Percentiles rank a stretch among this genome's conserved stretches.
phyloP scores from a whole-genome alignment of 129 eudicot species.

The Lactuca saligna region DNA sequence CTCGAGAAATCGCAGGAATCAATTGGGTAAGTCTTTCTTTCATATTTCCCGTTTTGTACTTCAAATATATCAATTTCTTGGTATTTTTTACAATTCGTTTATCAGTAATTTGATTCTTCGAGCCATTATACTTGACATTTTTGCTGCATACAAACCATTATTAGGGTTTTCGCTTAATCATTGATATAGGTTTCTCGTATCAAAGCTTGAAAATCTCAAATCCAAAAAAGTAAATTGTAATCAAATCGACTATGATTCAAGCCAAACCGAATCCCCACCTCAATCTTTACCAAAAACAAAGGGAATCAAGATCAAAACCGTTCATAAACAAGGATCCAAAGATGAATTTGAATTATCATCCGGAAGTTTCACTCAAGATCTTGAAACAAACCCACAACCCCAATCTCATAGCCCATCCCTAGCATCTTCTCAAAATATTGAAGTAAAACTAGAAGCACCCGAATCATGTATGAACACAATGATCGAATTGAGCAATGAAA shows the following conservation, averaged over 20 bases:
- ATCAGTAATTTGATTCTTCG: background rate
- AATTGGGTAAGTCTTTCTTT: conserved; percentile 58
- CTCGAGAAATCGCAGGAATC: conserved; percentile 72
- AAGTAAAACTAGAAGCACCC: conserved; percentile 30
- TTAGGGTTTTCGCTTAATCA: background rate
- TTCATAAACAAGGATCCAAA: conserved; percentile 48
- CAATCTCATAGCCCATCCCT: conserved; percentile 37
- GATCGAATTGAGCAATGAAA: conserved; percentile 31
- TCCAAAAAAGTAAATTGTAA: conserved; percentile 35
- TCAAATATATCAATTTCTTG: conserved; percentile 10
- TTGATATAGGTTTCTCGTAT: conserved; percentile 64
- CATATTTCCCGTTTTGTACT: conserved; percentile 6
- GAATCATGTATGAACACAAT: conserved; percentile 35
- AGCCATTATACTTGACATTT: no score
- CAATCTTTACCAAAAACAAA: conserved; percentile 38
- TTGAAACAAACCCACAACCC: conserved; percentile 37
- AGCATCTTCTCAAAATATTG: conserved; percentile 30
- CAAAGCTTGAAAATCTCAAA: conserved; percentile 61
- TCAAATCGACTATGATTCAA: conserved; percentile 42
- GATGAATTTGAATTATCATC: conserved; percentile 55
- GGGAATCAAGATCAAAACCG: conserved; percentile 28
- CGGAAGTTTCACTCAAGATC: conserved; percentile 73
- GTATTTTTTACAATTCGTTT: background rate
- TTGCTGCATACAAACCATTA: conserved; percentile 3
- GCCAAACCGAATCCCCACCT: conserved; percentile 55